Evolutionary conservation across 2,329 filamentous ascomycete genomes (phyloP).

Genomic region (Epicoccum sorghinum): DNA sequence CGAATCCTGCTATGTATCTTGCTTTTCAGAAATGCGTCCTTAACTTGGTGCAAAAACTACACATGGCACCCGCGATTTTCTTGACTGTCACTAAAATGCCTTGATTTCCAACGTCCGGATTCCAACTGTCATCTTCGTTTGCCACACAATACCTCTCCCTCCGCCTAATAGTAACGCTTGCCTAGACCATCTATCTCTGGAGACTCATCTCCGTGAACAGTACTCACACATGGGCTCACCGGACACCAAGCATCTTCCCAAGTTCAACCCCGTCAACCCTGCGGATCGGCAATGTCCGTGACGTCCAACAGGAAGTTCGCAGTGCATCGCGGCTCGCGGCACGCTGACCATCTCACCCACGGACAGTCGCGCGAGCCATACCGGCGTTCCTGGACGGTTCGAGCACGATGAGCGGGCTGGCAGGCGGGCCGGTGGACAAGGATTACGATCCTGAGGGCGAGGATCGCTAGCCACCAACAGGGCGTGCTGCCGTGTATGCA

Average conservation of each 20-base stretch:
- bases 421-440: slow-evolving; percentile 22
- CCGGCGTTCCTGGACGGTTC: slow-evolving; percentile 2
- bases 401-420: slow-evolving; percentile 9
- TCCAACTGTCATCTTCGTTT: background rate
- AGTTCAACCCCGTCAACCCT: slow-evolving; percentile 2
- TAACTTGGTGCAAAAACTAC: too few species aligned
- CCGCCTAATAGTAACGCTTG: too few species aligned
- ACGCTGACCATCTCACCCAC: background rate
- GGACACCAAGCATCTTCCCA: background rate
- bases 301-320: slow-evolving; percentile 7
- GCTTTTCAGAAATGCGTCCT: too few species aligned
- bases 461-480: slow-evolving; percentile 26
- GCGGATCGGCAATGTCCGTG: slow-evolving; percentile 5
- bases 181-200: background rate
- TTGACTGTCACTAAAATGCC: too few species aligned
- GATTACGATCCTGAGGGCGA: slow-evolving; percentile 17
- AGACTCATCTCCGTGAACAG: slow-evolving; percentile 4
- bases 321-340: slow-evolving; percentile 7
- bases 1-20: too few species aligned
- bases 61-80: too few species aligned
- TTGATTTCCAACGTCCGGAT: background rate
- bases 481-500: slow-evolving; percentile 16
- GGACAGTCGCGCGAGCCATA: background rate
- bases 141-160: background rate
- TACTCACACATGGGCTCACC: background rate